Percentiles rank a stretch among this genome's conserved stretches.
Conservation (phyloP, 352 stramenopile species). For the Pythium myriotylum region DNA sequence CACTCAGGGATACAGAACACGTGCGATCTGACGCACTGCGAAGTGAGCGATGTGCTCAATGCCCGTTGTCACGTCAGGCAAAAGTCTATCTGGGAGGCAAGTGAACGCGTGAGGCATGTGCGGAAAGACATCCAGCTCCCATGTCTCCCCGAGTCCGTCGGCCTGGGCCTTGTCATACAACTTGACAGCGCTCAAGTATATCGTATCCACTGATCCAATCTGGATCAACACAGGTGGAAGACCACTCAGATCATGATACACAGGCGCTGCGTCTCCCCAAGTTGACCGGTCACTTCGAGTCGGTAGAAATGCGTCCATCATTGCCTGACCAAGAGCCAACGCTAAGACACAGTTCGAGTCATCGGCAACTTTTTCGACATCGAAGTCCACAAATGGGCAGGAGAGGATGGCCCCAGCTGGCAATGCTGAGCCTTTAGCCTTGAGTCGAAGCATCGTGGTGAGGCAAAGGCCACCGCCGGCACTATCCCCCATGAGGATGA, state of each 20-base stretch:
- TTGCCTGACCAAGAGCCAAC: slow-evolving; percentile 38
- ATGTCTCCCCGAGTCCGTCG: slow-evolving; percentile 29
- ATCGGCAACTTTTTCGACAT: slow-evolving; percentile 23
- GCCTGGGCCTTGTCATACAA: slow-evolving; percentile 37
- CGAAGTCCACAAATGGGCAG: slow-evolving; percentile 57
- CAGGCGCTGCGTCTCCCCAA: slow-evolving; percentile 42
- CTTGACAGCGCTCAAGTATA: slow-evolving; percentile 43
- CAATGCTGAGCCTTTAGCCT: slow-evolving; percentile 18
- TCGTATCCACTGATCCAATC: slow-evolving; percentile 46
- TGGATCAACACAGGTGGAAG: slow-evolving; percentile 53
- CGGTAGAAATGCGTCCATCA: slow-evolving; percentile 35
- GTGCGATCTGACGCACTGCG: slow-evolving; percentile 25
- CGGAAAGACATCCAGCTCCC: slow-evolving; percentile 49
- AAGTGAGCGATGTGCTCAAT: slow-evolving; percentile 49
- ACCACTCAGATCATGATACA: slow-evolving; percentile 41
- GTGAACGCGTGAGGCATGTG: slow-evolving; percentile 72
- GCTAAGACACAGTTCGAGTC: slow-evolving; percentile 55
- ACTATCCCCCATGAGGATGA: slow-evolving; percentile 60
- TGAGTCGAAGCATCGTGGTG: slow-evolving; percentile 46
- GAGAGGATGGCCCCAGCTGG: slow-evolving; percentile 43
- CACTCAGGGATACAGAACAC: background rate
- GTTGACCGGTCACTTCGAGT: background rate
- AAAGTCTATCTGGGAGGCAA: slow-evolving; percentile 42
- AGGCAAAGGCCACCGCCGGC: slow-evolving; percentile 52
- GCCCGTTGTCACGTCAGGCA: slow-evolving; percentile 52